These are phyloP conservation scores for Coniophora puteana DNA, from an alignment of 1,284 basidiomycete genomes.

Conservation along the genomic window DNA sequence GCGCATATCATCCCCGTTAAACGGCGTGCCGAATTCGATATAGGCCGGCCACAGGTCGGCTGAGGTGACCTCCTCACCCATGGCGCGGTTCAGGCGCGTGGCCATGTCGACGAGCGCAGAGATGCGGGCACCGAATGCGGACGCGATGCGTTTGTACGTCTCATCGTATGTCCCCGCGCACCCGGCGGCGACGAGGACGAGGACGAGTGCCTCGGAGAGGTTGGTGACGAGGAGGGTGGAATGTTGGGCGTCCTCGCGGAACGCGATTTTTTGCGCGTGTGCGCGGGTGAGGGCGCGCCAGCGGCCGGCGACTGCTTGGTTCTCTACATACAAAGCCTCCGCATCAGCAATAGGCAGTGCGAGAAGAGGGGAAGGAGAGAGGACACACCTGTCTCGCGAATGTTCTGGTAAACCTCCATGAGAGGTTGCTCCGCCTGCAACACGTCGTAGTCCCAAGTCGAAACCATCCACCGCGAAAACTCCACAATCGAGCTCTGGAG, in stretches of 20 bases:
- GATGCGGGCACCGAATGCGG: conserved; percentile 37
- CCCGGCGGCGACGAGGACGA: conserved; percentile 42
- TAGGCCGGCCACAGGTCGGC: conserved; percentile 43
- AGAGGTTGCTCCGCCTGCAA: conserved; percentile 39
- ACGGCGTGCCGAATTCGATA: conserved; percentile 34
- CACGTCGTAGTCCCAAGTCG: conserved; percentile 48
- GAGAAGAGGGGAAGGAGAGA: neutral
- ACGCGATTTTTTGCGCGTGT: conserved; percentile 36
- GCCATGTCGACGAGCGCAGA: conserved; percentile 38
- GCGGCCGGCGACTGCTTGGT: conserved; percentile 45
- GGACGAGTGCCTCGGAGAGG: conserved; percentile 36
- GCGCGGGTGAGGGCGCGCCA: conserved; percentile 50
- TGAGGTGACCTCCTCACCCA: conserved; percentile 50
- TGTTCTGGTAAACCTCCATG: conserved; percentile 40
- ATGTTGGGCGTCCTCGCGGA: conserved; percentile 31
- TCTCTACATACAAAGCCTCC: too few relatives aligned
- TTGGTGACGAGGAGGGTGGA: conserved; percentile 31
- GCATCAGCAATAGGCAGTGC: conserved; percentile 6
- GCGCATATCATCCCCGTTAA: conserved; percentile 40
- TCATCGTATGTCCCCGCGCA: conserved; percentile 26
- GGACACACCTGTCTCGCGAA: conserved; percentile 40
- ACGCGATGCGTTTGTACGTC: conserved; percentile 21
- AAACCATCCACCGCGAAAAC: conserved; percentile 42
- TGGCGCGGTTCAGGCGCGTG: conserved; percentile 41
- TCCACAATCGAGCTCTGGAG: conserved; percentile 43